Percentiles rank a stretch among this genome's conserved stretches.
phyloP scores from a whole-genome alignment of 2,329 filamentous ascomycete species.

The Chaetomiaceae sp. region DNA sequence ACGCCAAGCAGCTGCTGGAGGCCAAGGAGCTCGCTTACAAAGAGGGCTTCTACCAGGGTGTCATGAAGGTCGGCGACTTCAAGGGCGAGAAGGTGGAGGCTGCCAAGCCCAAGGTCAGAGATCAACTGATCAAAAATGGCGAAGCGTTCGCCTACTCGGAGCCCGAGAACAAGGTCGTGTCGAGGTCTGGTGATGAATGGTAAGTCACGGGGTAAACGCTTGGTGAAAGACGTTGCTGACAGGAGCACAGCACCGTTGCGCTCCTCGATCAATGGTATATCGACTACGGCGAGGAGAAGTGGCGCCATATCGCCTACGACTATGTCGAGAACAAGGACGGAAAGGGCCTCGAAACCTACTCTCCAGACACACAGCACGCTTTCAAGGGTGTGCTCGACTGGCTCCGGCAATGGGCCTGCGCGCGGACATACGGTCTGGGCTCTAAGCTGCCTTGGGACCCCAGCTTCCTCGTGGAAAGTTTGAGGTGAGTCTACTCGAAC shows the following conservation, averaged over 20 bases:
- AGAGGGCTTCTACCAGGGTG: constrained; percentile 92
- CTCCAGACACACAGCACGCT: constrained; percentile 68
- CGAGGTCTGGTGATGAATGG: constrained; percentile 75
- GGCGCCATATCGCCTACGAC: constrained; percentile 71
- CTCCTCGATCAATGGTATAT: constrained; percentile 97
- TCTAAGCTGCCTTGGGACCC: constrained; percentile 93
- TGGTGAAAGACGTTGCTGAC: background rate
- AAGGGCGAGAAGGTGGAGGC: constrained; percentile 81
- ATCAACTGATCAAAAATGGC: constrained; percentile 55
- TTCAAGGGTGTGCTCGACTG: constrained; percentile 86
- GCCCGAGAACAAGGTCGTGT: constrained; percentile 84
- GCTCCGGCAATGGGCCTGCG: constrained; percentile 95
- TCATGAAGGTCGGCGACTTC: constrained; percentile 82
- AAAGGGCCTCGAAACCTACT: constrained; percentile 73
- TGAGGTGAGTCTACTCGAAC: background rate
- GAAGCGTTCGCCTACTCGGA: constrained; percentile 91
- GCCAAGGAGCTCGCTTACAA: constrained; percentile 97
- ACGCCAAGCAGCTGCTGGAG: constrained; percentile 82
- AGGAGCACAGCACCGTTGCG: constrained; percentile 63
- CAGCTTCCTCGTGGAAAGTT: constrained; percentile 75
- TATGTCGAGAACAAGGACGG: constrained; percentile 65
- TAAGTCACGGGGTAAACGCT: background rate
- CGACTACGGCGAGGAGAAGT: constrained; percentile 88
- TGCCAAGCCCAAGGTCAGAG: constrained; percentile 79
- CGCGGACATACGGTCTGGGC: constrained; percentile 84